Conservation (phyloP, 2,329 filamentous ascomycete genomes). For the Rhexocercosporidium sp. region DNA sequence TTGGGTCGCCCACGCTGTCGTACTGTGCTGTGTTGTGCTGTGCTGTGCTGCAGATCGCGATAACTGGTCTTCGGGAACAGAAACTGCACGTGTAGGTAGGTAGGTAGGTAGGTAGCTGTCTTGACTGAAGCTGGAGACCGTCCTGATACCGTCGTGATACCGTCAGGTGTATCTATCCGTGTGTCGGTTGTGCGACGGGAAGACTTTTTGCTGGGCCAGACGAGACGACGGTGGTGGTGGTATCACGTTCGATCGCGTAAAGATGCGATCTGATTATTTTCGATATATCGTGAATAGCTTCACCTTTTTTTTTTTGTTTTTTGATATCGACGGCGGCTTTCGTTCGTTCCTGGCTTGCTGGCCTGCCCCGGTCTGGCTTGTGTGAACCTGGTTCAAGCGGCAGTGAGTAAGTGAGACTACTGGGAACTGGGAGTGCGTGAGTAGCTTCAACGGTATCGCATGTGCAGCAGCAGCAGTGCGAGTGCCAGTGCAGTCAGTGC, state of each 20-base stretch:
- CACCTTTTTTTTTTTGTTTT: slow-evolving; percentile 12
- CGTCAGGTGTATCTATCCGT: neutral
- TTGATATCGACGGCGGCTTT: neutral
- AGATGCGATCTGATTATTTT: slow-evolving; percentile 5
- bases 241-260: slow-evolving; percentile 25
- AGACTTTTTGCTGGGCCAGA: neutral
- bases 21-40: too few species aligned
- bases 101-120: too few species aligned
- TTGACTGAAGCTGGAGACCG: neutral
- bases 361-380: neutral
- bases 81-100: slow-evolving; percentile 33
- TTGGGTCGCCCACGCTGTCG: slow-evolving; percentile 27
- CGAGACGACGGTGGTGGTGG: slow-evolving; percentile 24
- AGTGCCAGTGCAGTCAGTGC: too few species aligned
- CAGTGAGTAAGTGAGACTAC: neutral
- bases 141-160: slow-evolving; percentile 3
- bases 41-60: slow-evolving; percentile 19
- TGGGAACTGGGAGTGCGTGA: too few species aligned
- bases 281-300: slow-evolving; percentile 32
- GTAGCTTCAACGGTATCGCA: slow-evolving; percentile 35
- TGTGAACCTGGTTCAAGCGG: slow-evolving; percentile 1
- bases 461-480: slow-evolving; percentile 17
- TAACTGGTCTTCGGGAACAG: slow-evolving; percentile 17
- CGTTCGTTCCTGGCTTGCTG: neutral
- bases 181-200: slow-evolving; percentile 5